Conservation (phyloP, 2,329 filamentous ascomycete species). For the Zasmidium citrigriseum region DNA sequence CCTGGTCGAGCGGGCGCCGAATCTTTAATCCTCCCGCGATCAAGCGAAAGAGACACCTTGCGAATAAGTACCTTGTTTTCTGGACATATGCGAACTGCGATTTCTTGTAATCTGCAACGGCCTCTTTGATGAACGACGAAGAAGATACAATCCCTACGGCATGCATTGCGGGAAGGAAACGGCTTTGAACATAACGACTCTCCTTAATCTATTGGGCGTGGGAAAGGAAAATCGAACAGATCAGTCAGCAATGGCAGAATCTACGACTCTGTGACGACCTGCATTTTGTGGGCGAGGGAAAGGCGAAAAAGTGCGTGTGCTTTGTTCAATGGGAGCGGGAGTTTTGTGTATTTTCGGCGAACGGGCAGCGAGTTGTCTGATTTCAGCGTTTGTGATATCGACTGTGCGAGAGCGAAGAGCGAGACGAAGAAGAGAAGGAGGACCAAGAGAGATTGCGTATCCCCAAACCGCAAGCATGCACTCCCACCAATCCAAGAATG, state of each 20-base stretch:
- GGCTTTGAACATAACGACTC: background rate
- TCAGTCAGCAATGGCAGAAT: background rate
- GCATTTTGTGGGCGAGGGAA: background rate
- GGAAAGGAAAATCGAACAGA: too few relatives aligned
- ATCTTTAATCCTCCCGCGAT: too few relatives aligned
- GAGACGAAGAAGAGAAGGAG: background rate
- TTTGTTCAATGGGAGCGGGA: background rate
- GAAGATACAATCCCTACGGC: too few relatives aligned
- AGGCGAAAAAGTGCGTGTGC: background rate
- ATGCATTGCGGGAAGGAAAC: background rate
- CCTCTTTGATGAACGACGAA: background rate
- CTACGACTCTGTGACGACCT: background rate
- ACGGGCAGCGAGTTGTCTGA: background rate
- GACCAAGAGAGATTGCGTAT: background rate
- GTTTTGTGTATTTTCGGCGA: background rate
- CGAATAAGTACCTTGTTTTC: too few relatives aligned
- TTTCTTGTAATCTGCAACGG: too few relatives aligned
- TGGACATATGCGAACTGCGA: too few relatives aligned
- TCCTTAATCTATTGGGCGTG: background rate
- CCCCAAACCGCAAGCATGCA: too few relatives aligned
- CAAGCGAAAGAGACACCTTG: too few relatives aligned
- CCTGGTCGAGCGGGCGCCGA: too few relatives aligned
- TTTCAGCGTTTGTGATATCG: background rate
- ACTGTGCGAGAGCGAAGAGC: background rate
- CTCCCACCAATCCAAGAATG: too few relatives aligned